Base-by-base conservation (phyloP, 2,329 filamentous ascomycete species). In the Magnaporthiopsis rhizophila region DNA sequence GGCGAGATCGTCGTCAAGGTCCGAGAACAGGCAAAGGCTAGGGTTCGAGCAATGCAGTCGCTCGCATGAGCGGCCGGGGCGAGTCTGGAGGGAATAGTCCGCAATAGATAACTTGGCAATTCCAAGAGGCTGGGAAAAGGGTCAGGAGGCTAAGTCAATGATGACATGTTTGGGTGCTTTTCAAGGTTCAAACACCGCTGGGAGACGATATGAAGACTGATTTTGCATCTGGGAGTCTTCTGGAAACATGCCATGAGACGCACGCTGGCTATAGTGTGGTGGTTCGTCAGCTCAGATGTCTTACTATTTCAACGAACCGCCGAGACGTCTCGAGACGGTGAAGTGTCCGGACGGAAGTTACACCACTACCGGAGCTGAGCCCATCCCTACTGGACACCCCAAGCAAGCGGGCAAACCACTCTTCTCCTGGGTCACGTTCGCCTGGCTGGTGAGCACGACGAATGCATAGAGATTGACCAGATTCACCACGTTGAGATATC, bases 1-100 rank as follows among this genome's bases (percentile, higher is more conserved):
- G 77, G 72, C 0, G 76, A 80, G 24, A 79, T 81, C 66, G 78
- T 81, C 3, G 71, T 68, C n/a, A 73, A 80, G 64, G 72, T 76
- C 12, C 72, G 77, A 24, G 73, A 77, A 61, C 74, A 72, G 15
- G 75, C 79, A 3, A 75, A 71, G 65, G 67, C 70, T 62, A 71
- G 71, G 53, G 72, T 81, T 36, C 69, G 67, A 61, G 70, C 70
- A 57, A 63, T 77, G 63, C 68, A 69, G 50, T 66, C 65, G 7
- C 45, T 53, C 6, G 15, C 24, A 34, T 53, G 13, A 45, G 18
- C 5, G 8, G 12, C 26, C 45, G n/a, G 7, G 9, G 8, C 21
- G 8, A 6, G 7, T 21, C 18, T 15, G 21, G 45, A 53, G 1
- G 9, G 18, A n/a, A n/a, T 9, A 53, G 45, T n/a, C 45, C 18